Percentiles rank a stretch among this genome's conserved stretches.
Conservation (phyloP, 2,329 filamentous ascomycete genomes). For the Lasiodiplodia sp. region DNA sequence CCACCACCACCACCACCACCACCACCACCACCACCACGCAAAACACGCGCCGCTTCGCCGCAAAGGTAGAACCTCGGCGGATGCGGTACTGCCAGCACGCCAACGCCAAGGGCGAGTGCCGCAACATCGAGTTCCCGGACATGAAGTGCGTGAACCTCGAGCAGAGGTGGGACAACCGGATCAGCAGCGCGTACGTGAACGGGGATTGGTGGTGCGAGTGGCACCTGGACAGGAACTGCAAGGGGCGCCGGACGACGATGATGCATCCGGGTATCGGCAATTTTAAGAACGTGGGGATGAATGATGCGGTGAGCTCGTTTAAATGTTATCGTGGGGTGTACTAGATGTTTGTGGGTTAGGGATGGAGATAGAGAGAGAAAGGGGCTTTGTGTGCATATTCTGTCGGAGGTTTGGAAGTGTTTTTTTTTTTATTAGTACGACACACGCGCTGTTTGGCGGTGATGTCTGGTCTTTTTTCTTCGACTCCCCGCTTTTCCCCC, state of each 20-base stretch:
- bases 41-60: too few relatives aligned
- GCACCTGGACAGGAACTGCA: neutral
- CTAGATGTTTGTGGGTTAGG: too few relatives aligned
- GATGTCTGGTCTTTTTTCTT: too few relatives aligned
- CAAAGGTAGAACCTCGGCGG: too few relatives aligned
- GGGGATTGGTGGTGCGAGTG: neutral
- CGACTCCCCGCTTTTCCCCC: too few relatives aligned
- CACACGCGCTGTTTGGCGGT: too few relatives aligned
- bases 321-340: too few relatives aligned
- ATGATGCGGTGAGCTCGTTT: conserved; percentile 6
- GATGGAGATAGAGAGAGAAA: too few relatives aligned
- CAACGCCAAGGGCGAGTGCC: neutral
- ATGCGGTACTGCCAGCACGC: conserved; percentile 16
- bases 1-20: neutral
- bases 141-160: neutral
- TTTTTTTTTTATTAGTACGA: too few relatives aligned
- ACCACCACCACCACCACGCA: too few relatives aligned
- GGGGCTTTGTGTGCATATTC: too few relatives aligned
- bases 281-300: neutral
- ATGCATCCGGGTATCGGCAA: neutral
- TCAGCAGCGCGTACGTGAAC: neutral
- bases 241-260: neutral
- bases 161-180: neutral
- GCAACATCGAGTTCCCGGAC: neutral
- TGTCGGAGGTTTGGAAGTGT: too few relatives aligned